Evolutionary conservation across 129 eudicot species (phyloP).

Genomic region (Centaurea solstitialis): DNA sequence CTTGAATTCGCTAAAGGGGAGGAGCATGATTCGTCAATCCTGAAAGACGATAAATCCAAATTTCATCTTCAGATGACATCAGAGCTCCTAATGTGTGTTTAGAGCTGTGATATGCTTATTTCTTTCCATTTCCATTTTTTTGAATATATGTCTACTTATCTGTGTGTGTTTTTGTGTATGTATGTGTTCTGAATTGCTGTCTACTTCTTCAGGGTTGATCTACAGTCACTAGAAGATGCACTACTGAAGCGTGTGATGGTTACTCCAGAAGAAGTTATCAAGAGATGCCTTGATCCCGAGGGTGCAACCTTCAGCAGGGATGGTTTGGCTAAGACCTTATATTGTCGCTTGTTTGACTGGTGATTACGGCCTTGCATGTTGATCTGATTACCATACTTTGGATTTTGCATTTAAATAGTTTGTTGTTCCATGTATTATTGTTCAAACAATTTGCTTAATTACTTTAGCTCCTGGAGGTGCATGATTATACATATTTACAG

Average conservation of each 20-base stretch:
- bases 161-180: conserved; percentile 6
- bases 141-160: neutral
- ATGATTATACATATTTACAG: conserved; percentile 43
- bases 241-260: conserved; percentile 90
- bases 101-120: conserved; percentile 14
- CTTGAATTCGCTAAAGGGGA: conserved; percentile 80
- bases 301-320: conserved; percentile 86
- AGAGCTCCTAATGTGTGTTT: conserved; percentile 81
- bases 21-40: conserved; percentile 82
- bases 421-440: neutral
- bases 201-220: conserved; percentile 72
- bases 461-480: conserved; percentile 9
- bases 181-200: neutral
- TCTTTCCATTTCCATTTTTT: neutral
- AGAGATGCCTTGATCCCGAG: conserved; percentile 91
- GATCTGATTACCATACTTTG: conserved; percentile 1
- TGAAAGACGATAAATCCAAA: conserved; percentile 81
- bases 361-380: conserved; percentile 23
- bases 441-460: conserved; percentile 1
- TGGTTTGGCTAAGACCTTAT: conserved; percentile 91
- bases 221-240: conserved; percentile 75
- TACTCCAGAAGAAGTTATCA: conserved; percentile 98
- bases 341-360: conserved; percentile 98
- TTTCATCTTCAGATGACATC: conserved; percentile 89
- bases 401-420: conserved; percentile 6